These are phyloP conservation scores for Phoenix dactylifera DNA, from an alignment of 176 grass and related monocot genomes.

Conservation along the genomic window DNA sequence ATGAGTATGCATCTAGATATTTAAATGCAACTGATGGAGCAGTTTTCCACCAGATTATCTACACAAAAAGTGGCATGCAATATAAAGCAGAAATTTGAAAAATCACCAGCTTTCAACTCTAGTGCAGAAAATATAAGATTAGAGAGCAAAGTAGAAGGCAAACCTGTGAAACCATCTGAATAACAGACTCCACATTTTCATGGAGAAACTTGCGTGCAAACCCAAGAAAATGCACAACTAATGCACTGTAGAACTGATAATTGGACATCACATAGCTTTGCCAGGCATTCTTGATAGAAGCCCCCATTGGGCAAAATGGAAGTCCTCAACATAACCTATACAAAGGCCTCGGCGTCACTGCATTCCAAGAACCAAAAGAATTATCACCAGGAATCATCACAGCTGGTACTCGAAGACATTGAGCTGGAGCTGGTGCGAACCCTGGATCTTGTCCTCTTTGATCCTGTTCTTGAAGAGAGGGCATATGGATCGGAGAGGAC, in stretches of 20 bases:
- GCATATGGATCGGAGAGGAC: conserved; percentile 26
- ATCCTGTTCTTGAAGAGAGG: conserved; percentile 45
- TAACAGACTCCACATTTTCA: conserved; percentile 46
- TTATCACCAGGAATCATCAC: conserved; percentile 2
- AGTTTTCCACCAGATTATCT: too few relatives aligned
- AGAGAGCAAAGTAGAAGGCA: conserved; percentile 3
- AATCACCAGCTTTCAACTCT: too few relatives aligned
- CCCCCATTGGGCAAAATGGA: conserved; percentile 56
- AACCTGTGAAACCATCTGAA: conserved; percentile 69
- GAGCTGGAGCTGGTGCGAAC: conserved; percentile 43
- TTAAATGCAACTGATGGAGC: too few relatives aligned
- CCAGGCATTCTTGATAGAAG: conserved; percentile 53
- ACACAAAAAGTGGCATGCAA: too few relatives aligned
- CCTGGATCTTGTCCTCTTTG: conserved; percentile 30
- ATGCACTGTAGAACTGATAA: conserved; percentile 80
- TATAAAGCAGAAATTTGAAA: too few relatives aligned
- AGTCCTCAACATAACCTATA: conserved; percentile 67
- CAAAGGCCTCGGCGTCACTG: conserved; percentile 53
- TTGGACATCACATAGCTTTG: conserved; percentile 64
- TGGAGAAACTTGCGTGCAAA: conserved; percentile 93
- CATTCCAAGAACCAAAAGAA: conserved; percentile 43
- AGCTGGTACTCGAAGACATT: conserved; percentile 63
- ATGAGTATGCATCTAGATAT: too few relatives aligned
- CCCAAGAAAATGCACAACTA: conserved; percentile 80
- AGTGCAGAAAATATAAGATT: too few relatives aligned